These are phyloP conservation scores for Endoconidiophora polonica DNA, from an alignment of 2,329 filamentous ascomycete species.

Conservation along the genomic window DNA sequence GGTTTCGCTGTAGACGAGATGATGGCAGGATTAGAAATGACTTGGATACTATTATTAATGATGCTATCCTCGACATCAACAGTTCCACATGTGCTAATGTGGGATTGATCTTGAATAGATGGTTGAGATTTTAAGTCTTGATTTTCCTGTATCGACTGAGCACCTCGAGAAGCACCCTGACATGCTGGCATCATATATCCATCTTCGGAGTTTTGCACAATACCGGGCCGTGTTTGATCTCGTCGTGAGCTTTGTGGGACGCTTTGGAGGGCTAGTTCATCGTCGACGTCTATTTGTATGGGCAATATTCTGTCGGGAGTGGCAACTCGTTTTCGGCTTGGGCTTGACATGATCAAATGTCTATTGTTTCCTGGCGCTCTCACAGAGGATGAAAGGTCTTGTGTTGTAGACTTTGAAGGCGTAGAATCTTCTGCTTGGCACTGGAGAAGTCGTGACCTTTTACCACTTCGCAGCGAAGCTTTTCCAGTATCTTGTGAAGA, in stretches of 20 bases:
- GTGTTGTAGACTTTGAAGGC: conserved; percentile 11
- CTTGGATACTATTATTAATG: neutral
- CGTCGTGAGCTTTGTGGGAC: conserved; percentile 8
- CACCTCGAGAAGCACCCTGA: conserved; percentile 10
- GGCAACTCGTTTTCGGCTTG: conserved; percentile 11
- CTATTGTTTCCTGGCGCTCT: neutral
- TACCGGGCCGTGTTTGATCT: conserved; percentile 19
- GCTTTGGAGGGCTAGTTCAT: neutral
- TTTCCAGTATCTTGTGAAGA: neutral
- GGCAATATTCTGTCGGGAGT: conserved; percentile 9
- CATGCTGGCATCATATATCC: conserved; percentile 30
- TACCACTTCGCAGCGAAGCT: conserved; percentile 4
- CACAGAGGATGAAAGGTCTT: conserved; percentile 3
- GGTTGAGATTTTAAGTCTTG: neutral
- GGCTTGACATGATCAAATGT: conserved; percentile 4
- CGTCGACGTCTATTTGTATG: conserved; percentile 4
- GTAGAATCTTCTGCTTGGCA: conserved; percentile 15
- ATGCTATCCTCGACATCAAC: too few relatives aligned
- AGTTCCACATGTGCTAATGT: neutral
- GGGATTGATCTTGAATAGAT: neutral
- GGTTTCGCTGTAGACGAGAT: neutral
- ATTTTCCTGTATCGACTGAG: neutral
- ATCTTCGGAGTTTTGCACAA: conserved; percentile 42
- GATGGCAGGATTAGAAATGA: neutral
- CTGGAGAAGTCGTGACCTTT: conserved; percentile 6